Conservation (phyloP, 176 grass and related monocot genomes). For the Pharus latifolius region DNA sequence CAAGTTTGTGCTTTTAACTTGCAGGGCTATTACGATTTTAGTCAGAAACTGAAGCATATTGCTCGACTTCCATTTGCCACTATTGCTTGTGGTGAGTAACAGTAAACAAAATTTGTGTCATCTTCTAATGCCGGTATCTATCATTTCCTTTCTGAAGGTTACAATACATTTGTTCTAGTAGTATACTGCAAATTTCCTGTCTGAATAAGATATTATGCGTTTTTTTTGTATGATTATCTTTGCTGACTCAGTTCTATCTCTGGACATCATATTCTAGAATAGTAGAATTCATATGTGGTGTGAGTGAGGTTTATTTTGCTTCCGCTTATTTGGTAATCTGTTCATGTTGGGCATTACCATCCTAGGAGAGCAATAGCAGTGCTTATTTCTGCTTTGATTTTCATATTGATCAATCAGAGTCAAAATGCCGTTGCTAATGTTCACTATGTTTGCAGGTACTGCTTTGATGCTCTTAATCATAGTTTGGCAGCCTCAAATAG, state of each 20-base stretch:
- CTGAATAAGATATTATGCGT: not conserved
- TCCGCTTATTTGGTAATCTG: not conserved
- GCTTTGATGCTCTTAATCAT: conserved; percentile 80
- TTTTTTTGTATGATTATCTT: not conserved
- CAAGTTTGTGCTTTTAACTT: conserved; percentile 15
- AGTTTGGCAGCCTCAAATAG: conserved; percentile 69
- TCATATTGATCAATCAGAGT: not conserved
- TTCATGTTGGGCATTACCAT: not conserved
- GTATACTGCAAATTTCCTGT: not conserved
- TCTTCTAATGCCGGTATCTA: not conserved
- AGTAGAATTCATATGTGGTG: not conserved
- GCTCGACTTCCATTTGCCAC: conserved; percentile 78
- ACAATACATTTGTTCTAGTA: not conserved
- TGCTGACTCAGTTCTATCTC: not conserved
- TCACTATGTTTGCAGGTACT: conserved; percentile 44
- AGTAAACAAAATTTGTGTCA: conserved; percentile 1
- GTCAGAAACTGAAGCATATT: conserved; percentile 78
- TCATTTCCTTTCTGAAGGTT: conserved; percentile 3
- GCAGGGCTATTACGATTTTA: conserved; percentile 93
- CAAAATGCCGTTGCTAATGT: not conserved
- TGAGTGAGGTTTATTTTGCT: not conserved
- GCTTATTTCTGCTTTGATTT: not conserved
- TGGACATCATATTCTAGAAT: not conserved
- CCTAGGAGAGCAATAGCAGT: not conserved
- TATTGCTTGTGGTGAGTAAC: conserved; percentile 60